A percentile compares a stretch with the other conserved stretches of the same genome.
Conservation (phyloP, 2,329 filamentous ascomycete genomes). For the Calonectria leucothoes region DNA sequence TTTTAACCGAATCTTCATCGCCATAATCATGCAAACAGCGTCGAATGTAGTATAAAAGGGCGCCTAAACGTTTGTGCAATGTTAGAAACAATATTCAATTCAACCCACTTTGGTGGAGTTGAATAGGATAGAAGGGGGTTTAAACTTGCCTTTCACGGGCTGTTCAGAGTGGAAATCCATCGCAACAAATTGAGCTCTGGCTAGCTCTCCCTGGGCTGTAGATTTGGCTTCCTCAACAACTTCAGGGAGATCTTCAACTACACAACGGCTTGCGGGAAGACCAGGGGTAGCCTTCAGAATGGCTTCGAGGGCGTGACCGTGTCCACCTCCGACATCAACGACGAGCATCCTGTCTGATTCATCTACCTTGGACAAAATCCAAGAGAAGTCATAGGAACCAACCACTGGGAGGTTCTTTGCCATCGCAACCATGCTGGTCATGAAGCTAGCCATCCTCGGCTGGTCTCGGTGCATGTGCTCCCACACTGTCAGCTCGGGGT, state of each 20-base stretch:
- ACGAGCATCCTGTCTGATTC: neutral
- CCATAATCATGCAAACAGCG: slow-evolving; percentile 18
- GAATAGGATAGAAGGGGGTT: too few relatives aligned
- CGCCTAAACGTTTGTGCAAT: neutral
- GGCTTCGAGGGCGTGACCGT: slow-evolving; percentile 5
- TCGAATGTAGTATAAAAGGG: slow-evolving; percentile 1
- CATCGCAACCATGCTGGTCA: slow-evolving; percentile 13
- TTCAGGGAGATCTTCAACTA: slow-evolving; percentile 3
- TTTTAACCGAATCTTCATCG: neutral
- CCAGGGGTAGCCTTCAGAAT: slow-evolving; percentile 2
- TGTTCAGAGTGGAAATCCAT: slow-evolving; percentile 16
- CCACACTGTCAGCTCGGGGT: slow-evolving; percentile 11
- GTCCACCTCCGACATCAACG: slow-evolving; percentile 16
- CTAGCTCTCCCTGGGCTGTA: neutral
- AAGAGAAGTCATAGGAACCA: slow-evolving; percentile 9
- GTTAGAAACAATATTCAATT: neutral
- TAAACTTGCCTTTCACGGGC: slow-evolving; percentile 5
- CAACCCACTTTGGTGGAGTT: neutral
- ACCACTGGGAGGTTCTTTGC: neutral
- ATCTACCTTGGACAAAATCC: neutral
- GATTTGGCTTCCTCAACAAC: neutral
- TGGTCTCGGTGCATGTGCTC: slow-evolving; percentile 13
- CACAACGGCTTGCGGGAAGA: slow-evolving; percentile 1
- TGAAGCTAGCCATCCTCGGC: slow-evolving; percentile 10
- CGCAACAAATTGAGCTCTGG: neutral